Conservation (phyloP, 78 protist species). For the Bigelowiella natans region DNA sequence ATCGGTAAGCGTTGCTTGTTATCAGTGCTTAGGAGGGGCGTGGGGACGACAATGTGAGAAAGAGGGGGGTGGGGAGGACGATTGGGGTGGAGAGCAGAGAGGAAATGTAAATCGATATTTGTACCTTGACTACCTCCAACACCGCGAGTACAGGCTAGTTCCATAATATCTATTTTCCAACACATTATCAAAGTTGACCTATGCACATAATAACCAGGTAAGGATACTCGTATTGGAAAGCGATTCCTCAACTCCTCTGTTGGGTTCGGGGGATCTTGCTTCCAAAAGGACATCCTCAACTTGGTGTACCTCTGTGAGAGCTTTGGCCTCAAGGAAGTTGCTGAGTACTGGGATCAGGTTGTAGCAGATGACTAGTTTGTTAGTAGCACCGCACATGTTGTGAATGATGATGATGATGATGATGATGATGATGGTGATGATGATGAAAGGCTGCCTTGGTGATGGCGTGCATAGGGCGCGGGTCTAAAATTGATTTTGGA, state of each 20-base stretch:
- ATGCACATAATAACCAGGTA: neutral
- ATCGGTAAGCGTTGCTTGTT: neutral
- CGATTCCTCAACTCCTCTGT: neutral
- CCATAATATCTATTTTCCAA: too few relatives aligned
- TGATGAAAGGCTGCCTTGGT: too few relatives aligned
- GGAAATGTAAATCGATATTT: too few relatives aligned
- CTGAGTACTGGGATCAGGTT: slow-evolving; percentile 73
- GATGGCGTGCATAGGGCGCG: too few relatives aligned
- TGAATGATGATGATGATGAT: too few relatives aligned
- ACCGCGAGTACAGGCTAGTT: too few relatives aligned
- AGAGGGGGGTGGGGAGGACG: neutral
- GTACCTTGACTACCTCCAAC: too few relatives aligned
- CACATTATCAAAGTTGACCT: too few relatives aligned
- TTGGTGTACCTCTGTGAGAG: slow-evolving; percentile 37
- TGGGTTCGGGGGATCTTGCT: slow-evolving; percentile 61
- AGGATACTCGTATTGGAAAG: slow-evolving; percentile 1
- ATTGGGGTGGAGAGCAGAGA: neutral
- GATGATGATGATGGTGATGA: too few relatives aligned
- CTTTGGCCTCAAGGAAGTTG: slow-evolving; percentile 57
- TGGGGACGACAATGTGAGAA: neutral
- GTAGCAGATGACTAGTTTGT: slow-evolving; percentile 71
- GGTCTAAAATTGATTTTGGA: too few relatives aligned
- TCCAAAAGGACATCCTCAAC: slow-evolving; percentile 82
- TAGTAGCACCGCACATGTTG: slow-evolving; percentile 77
- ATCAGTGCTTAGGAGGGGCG: neutral